Evolutionary conservation across 2,329 filamentous ascomycete genomes (phyloP).

Genomic region (Colletotrichum sp.): DNA sequence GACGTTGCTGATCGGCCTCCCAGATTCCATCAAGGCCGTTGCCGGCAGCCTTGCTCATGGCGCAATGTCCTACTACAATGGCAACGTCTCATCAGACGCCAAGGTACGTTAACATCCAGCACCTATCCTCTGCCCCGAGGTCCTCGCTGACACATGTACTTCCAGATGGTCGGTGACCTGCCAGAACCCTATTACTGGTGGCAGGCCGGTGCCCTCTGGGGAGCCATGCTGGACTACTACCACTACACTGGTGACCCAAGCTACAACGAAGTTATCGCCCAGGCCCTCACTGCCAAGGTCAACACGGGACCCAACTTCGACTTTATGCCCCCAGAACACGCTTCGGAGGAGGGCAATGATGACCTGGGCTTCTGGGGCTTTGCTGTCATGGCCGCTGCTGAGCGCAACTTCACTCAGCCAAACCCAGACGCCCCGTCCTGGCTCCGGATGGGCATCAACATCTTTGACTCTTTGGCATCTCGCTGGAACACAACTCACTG

Average conservation of each 20-base stretch:
- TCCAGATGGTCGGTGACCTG: slow-evolving; percentile 64
- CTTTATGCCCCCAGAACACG: slow-evolving; percentile 63
- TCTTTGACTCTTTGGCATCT: slow-evolving; percentile 72
- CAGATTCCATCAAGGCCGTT: slow-evolving; percentile 67
- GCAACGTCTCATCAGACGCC: slow-evolving; percentile 60
- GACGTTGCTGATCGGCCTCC: slow-evolving; percentile 19
- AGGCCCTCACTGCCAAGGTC: slow-evolving; percentile 60
- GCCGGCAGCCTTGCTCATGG: slow-evolving; percentile 65
- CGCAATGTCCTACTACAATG: slow-evolving; percentile 69
- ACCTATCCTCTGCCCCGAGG: neutral
- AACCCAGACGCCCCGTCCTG: slow-evolving; percentile 63
- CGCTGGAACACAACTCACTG: slow-evolving; percentile 76
- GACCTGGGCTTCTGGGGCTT: slow-evolving; percentile 80
- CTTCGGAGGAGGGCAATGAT: slow-evolving; percentile 72
- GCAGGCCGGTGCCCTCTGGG: slow-evolving; percentile 70
- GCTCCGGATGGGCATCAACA: slow-evolving; percentile 70
- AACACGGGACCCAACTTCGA: slow-evolving; percentile 63
- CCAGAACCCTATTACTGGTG: slow-evolving; percentile 73
- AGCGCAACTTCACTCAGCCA: slow-evolving; percentile 70
- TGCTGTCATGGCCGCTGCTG: slow-evolving; percentile 69
- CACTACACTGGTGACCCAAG: slow-evolving; percentile 67
- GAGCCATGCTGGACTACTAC: slow-evolving; percentile 73
- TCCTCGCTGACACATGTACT: neutral
- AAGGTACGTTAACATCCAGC: slow-evolving; percentile 35
- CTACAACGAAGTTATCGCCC: slow-evolving; percentile 64